Evolutionary conservation across 257 asterid species (phyloP).

Genomic region (Solanum corneliomulleri): DNA sequence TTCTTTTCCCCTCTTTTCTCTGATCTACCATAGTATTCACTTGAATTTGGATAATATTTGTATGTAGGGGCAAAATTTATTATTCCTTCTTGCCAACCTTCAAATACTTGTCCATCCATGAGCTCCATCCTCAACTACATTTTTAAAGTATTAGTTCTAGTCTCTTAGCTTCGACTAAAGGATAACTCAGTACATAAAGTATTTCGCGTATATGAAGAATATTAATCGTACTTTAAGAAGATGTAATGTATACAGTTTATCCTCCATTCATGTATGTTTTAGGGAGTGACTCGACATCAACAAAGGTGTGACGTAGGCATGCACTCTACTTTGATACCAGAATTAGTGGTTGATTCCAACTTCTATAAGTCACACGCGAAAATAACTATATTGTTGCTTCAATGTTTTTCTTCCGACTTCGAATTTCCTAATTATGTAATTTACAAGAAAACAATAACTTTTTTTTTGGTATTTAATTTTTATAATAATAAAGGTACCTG

Average conservation of each 20-base stretch:
- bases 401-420: background rate
- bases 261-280: background rate
- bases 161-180: background rate
- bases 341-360: background rate
- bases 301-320: background rate
- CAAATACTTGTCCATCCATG: constrained; percentile 44
- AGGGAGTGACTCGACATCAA: background rate
- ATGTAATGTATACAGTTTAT: background rate
- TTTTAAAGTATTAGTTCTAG: background rate
- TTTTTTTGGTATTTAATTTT: background rate
- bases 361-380: too few species aligned
- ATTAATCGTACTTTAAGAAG: background rate
- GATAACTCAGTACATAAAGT: background rate
- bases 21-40: constrained; percentile 31
- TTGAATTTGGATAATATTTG: constrained; percentile 39
- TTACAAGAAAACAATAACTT: background rate
- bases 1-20: constrained; percentile 35
- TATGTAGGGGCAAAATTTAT: constrained; percentile 58
- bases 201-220: background rate
- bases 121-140: constrained; percentile 37
- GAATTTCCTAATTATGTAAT: background rate
- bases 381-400: background rate
- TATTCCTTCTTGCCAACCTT: constrained; percentile 52
- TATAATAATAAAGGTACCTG: constrained; percentile 20
- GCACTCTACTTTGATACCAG: background rate